A percentile compares a stretch with the other conserved stretches of the same genome.
These are phyloP conservation scores for Helminthosporium solani DNA, from an alignment of 2,329 filamentous ascomycete species.

Conservation along the genomic window DNA sequence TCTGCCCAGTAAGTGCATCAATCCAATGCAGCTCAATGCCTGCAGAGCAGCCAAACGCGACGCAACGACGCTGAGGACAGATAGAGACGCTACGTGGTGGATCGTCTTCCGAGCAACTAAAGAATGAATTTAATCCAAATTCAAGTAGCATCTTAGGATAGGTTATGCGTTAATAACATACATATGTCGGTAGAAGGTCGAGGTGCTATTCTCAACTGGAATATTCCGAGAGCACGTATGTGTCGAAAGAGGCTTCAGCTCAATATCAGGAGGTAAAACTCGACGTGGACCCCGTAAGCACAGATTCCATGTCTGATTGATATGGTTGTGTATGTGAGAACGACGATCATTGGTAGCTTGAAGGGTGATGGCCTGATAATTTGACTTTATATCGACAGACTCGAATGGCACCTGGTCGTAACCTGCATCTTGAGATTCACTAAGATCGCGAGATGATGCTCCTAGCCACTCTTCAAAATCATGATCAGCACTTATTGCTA, in stretches of 20 bases:
- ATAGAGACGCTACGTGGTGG: slow-evolving; percentile 66
- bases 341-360: slow-evolving; percentile 21
- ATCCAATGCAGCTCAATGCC: slow-evolving; percentile 66
- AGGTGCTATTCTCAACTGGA: slow-evolving; percentile 35
- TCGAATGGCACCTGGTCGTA: slow-evolving; percentile 16
- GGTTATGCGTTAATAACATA: not conserved
- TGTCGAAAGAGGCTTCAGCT: not conserved
- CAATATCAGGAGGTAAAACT: not conserved
- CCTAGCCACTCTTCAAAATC: slow-evolving; percentile 10
- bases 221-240: slow-evolving; percentile 13
- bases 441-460: not conserved
- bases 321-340: slow-evolving; percentile 23
- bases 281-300: slow-evolving; percentile 15
- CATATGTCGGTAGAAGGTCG: slow-evolving; percentile 48
- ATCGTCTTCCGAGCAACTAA: slow-evolving; percentile 58
- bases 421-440: slow-evolving; percentile 5
- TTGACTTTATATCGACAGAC: slow-evolving; percentile 29
- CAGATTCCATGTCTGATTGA: slow-evolving; percentile 37
- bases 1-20: slow-evolving; percentile 51
- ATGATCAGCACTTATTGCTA: slow-evolving; percentile 11
- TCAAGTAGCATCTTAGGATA: too few species aligned
- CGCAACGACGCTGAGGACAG: slow-evolving; percentile 63
- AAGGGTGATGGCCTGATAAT: slow-evolving; percentile 24
- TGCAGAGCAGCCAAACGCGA: slow-evolving; percentile 64
- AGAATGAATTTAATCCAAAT: slow-evolving; percentile 28